Evolutionary conservation across 495 filamentous ascomycete genomes (phyloP).

Genomic region (Podospora pseudoanserina): DNA sequence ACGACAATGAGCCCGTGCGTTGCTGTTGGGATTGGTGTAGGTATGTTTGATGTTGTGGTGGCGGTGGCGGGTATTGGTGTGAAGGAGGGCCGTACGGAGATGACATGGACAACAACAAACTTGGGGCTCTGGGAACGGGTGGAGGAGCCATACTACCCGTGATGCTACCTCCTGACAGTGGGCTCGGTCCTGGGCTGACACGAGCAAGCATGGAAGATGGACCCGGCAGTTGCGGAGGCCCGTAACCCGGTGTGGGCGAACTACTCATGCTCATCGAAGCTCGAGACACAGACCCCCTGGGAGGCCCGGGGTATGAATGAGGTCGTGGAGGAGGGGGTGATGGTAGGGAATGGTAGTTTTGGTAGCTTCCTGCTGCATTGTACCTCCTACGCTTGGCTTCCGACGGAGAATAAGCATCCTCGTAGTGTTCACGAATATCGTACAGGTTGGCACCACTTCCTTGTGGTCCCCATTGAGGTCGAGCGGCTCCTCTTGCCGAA

Average conservation of each 20-base stretch:
- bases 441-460: conserved; percentile 8
- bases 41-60: not conserved
- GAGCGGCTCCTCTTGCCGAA: conserved; percentile 7
- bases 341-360: conserved; percentile 21
- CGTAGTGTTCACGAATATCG: conserved; percentile 40
- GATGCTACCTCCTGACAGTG: not conserved
- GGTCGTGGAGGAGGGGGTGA: conserved; percentile 20
- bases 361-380: conserved; percentile 30
- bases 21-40: not conserved
- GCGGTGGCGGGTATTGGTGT: not conserved
- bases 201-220: conserved; percentile 10
- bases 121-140: not conserved
- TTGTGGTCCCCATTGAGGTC: conserved; percentile 11
- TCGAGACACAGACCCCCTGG: not conserved
- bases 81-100: conserved; percentile 2
- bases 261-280: conserved; percentile 16
- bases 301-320: not conserved
- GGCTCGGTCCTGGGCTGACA: conserved; percentile 6
- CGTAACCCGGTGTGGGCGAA: conserved; percentile 15
- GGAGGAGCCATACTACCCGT: conserved; percentile 7
- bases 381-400: conserved; percentile 59
- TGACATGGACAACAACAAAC: not conserved
- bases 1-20: not conserved
- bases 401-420: conserved; percentile 40
- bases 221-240: conserved; percentile 6